Conservation (phyloP, 257 asterid genomes). For the Apocynum venetum region DNA sequence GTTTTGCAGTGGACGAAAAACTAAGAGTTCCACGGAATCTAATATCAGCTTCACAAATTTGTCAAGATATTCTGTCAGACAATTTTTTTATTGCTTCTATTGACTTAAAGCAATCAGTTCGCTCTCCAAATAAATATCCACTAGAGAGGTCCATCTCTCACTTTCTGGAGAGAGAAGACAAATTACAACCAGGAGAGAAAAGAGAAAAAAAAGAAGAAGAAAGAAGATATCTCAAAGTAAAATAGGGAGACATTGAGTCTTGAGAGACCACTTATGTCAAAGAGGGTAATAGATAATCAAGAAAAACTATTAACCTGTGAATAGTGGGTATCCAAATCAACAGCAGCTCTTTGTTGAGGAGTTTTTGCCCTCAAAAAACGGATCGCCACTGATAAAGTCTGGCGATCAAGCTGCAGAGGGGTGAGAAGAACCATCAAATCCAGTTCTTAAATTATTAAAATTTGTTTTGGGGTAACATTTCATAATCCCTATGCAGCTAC, state of each 20-base stretch:
- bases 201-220: no score
- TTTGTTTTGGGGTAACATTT: neutral
- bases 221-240: no score
- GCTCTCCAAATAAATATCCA: neutral
- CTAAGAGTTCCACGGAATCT: neutral
- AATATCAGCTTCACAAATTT: neutral
- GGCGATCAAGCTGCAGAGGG: slow-evolving; percentile 59
- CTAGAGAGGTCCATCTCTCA: neutral
- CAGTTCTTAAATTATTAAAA: neutral
- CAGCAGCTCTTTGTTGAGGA: slow-evolving; percentile 99
- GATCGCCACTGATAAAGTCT: slow-evolving; percentile 72
- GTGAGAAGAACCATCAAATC: slow-evolving; percentile 5
- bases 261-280: no score
- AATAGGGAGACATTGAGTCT: no score
- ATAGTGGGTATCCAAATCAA: slow-evolving; percentile 95
- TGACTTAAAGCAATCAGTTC: neutral
- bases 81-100: neutral
- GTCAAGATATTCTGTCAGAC: neutral
- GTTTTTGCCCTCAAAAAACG: slow-evolving; percentile 91
- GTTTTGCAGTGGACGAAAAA: neutral
- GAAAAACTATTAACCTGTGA: slow-evolving; percentile 45
- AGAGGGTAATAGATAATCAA: neutral
- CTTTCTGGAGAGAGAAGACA: neutral
- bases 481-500: neutral
- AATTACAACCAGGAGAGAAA: neutral